Base-by-base conservation (phyloP, 768 basidiomycete genomes). In the Lentinula sp. region DNA sequence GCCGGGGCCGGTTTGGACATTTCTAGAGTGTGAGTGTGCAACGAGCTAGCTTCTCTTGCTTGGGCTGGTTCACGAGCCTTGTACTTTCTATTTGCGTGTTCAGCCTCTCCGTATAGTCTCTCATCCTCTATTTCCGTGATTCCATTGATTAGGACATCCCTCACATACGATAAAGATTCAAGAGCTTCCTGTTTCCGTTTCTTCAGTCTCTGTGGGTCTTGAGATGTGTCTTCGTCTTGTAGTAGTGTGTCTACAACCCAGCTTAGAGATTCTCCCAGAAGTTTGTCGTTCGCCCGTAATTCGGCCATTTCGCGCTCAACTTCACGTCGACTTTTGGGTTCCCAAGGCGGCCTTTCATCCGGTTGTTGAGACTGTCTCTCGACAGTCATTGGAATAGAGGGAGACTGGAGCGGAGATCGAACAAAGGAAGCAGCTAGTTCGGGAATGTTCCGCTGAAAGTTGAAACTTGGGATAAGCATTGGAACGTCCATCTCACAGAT, bases 231-330 rank as follows among this genome's bases (percentile, higher is more conserved):
- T 63, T 81, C 80, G 63, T 86, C 85, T 64, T 82, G 83, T 23
- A 88, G 70, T 4, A 94, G 76, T 1, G 83, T 76, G 66, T 90
- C 88, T 20, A 93, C 82, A 46, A 90, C 84, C 88, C 90, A 90
- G 15, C 80, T 76, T 7, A 93, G 75, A 2, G 90, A 83, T 53
- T 89, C 80, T 10, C 88, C 90, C 1, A 94, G 77, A 61, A 74
- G 77, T 68, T 81, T 82, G 64, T 91, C 87, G 49, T 82, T 76
- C n/a, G 72, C 70, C 10, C 78, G 81, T 51, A 90, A 64, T 32
- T 79, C 77, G 2, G 75, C 64, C 2, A 87, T 76, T 58, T 91
- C 87, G 62, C 79, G 78, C 70, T 89, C 88, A 66, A 90, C 79
- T 65, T 91, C 90, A 46, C 85, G 79, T n/a, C 85, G 84, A 16